Conservation (phyloP, 257 asterid genomes). For the Forsythia viridissima region DNA sequence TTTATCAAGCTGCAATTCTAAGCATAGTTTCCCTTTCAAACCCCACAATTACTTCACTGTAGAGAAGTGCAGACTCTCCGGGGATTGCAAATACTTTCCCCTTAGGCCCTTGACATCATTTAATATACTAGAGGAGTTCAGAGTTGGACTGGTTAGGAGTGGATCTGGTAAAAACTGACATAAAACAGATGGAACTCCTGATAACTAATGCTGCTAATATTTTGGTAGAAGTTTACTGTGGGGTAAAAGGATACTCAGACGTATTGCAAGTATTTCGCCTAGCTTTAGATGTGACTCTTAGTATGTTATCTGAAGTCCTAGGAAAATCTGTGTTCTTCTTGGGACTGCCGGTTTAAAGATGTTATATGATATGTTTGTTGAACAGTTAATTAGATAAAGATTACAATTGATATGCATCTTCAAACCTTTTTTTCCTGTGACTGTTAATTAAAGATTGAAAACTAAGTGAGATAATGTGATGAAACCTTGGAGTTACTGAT, state of each 20-base stretch:
- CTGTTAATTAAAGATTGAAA: neutral
- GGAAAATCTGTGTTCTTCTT: neutral
- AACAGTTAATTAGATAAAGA: neutral
- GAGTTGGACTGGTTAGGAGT: conserved; percentile 6
- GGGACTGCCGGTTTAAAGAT: neutral
- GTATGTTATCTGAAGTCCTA: neutral
- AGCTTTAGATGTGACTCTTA: neutral
- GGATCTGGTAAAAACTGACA: neutral
- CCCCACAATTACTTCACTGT: neutral
- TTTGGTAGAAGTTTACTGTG: neutral
- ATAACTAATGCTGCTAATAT: neutral
- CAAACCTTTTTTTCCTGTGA: neutral
- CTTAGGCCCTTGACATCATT: conserved; percentile 2
- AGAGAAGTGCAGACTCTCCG: conserved; percentile 1
- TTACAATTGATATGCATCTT: conserved; percentile 1
- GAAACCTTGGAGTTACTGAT: neutral
- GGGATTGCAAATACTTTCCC: neutral
- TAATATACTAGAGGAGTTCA: neutral
- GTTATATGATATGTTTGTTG: neutral
- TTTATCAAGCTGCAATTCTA: conserved; percentile 8
- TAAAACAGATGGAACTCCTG: neutral
- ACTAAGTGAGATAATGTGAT: neutral
- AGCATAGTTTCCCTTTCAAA: neutral
- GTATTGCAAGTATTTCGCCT: neutral
- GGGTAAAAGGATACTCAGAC: neutral